Evolutionary conservation across 495 filamentous ascomycete species (phyloP).

Genomic region (Xylaria nigripes): DNA sequence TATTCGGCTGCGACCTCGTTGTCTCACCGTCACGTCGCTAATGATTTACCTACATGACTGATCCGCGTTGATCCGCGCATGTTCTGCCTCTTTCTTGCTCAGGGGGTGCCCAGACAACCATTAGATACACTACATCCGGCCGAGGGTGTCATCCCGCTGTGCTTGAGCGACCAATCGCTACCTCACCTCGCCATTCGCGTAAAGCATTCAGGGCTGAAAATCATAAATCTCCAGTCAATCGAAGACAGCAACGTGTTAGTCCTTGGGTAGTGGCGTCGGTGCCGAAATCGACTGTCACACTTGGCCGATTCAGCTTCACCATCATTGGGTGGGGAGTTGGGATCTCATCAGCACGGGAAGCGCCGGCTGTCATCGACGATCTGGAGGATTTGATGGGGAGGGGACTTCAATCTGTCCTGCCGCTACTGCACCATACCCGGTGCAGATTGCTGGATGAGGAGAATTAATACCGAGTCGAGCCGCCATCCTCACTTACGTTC

Average conservation of each 20-base stretch:
- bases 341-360: background rate
- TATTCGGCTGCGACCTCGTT: background rate
- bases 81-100: background rate
- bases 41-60: background rate
- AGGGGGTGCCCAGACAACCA: background rate
- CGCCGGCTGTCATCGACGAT: background rate
- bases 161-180: background rate
- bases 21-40: slow-evolving; percentile 1
- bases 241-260: background rate
- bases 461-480: background rate
- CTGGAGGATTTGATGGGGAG: background rate
- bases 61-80: slow-evolving; percentile 6
- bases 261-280: background rate
- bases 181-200: background rate
- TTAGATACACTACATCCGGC: background rate
- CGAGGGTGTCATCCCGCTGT: background rate
- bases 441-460: background rate
- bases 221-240: background rate
- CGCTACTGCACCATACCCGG: background rate
- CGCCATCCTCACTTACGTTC: background rate
- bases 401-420: background rate
- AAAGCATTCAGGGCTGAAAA: background rate
- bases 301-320: background rate
- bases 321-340: background rate
- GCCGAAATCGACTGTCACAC: background rate